Evolutionary conservation across 495 filamentous ascomycete species (phyloP).

Genomic region (Lophiostoma macrostomum): DNA sequence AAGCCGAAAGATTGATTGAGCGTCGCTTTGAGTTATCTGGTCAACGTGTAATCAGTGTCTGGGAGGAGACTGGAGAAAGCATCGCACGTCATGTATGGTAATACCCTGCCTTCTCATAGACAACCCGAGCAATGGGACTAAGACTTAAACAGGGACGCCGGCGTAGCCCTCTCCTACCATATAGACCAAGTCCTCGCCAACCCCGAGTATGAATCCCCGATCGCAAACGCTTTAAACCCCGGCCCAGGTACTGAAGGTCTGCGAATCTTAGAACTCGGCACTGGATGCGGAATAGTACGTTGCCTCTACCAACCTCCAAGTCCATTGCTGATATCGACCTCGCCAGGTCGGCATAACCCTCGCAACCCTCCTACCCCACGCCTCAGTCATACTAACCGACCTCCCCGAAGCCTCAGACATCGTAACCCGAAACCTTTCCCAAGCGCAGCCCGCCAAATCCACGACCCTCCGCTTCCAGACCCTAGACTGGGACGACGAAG

Average conservation of each 20-base stretch:
- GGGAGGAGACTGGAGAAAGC: constrained; percentile 92
- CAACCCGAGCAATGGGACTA: neutral
- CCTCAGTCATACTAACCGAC: constrained; percentile 73
- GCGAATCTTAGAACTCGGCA: constrained; percentile 32
- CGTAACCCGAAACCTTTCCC: constrained; percentile 51
- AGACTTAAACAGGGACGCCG: constrained; percentile 60
- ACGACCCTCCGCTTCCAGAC: constrained; percentile 53
- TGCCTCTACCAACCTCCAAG: constrained; percentile 9
- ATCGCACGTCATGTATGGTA: constrained; percentile 96
- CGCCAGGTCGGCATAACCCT: constrained; percentile 81
- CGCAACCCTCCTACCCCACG: constrained; percentile 54
- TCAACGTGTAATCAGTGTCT: constrained; percentile 49
- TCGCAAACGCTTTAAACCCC: constrained; percentile 19
- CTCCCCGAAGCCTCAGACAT: constrained; percentile 72
- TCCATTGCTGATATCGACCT: constrained; percentile 47
- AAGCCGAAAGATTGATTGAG: constrained; percentile 52
- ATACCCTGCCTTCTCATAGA: constrained; percentile 20
- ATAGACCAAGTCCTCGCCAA: constrained; percentile 36
- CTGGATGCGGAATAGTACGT: constrained; percentile 29
- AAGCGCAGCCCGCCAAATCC: constrained; percentile 43
- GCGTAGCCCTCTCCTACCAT: constrained; percentile 54
- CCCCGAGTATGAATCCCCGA: neutral
- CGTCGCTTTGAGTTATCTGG: constrained; percentile 45
- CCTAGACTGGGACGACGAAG: constrained; percentile 70
- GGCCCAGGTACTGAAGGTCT: constrained; percentile 25